Base-by-base conservation (phyloP, 2,329 filamentous ascomycete species). In the Colletotrichum sp. region DNA sequence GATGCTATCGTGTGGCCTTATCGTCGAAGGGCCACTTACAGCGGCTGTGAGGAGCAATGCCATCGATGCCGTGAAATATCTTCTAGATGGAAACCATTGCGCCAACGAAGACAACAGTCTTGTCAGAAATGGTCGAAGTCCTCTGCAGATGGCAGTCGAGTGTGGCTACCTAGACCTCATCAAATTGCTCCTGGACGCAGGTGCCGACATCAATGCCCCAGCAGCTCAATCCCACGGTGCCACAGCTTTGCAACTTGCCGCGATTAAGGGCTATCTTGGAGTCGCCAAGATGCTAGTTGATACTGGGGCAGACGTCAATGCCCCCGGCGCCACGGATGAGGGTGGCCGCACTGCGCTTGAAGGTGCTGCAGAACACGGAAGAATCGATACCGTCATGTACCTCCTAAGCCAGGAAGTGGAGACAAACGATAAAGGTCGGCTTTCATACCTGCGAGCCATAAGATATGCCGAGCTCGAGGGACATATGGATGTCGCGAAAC, bases 401-500 rank as follows among this genome's bases (percentile, higher is more conserved):
- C 51, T 66, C 11, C 15, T 73, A 6, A 64, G 31, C 5, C 6
- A 38, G 9, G 66, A 59, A 6, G 36, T 11, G 0, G 5, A 9
- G 5, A 70, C 59, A 2, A 6, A 6, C 5, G 70, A 12, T 3
- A 3, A 5, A 8, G 47, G 59, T 1, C 36, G 31, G 6, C 1
- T 70, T 4, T 54, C 65, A 8, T 73, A 73, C 13, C 11, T 73
- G 21, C 36, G 66, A 1, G 70, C 66, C 18, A 33, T 70, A 24
- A 70, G 24, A 33, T 65, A 51, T 34, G 70, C 70, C 16, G 11
- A 33, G 8, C 1, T 1, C 2, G 5, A 51, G 6, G 38, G 51
- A 4, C 34, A 55, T 13, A 6, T 29, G 24, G 66, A n/a, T 8
- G 59, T 27, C 1, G 54, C 54, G 4, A 38, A 54, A 1, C 18